Evolutionary conservation across 163 green algal species (phyloP), one percentile per base, ranked within the genome.

Genomic region (Chlamydomonas reinhardtii): DNA sequence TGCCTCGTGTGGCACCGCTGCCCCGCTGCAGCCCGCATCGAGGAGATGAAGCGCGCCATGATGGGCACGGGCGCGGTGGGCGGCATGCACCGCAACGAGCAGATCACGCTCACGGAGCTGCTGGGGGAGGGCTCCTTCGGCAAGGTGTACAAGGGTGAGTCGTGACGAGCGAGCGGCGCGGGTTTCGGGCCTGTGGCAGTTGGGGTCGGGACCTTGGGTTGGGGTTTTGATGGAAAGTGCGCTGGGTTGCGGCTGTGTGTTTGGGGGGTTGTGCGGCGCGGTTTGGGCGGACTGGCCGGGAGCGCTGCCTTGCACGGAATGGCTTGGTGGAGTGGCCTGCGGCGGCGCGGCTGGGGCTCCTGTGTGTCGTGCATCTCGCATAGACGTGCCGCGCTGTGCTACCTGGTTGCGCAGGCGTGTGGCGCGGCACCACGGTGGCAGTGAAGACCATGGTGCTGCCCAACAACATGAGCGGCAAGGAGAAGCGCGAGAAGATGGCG

Each of bases 401-500:
- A 11, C 43, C 48, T 56, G 48, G 5, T 12, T 19, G 75, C 59
- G 75, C 77, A 80, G 81, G 81, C 71, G 74, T 43, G 17, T 91
- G 88, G 88, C 88, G 88, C 52, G 88, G 88, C 39, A 91, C 75
- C 32, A 71, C 69, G 20, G 83, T 91, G 15, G 88, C 88, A 14
- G 77, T 91, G 3, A 91, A 91, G 77, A 90, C 83, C n/a, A 91
- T 91, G 84, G 62, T 92, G 31, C 77, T 92, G 52, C 89, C 89
- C 43, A 76, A 61, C 59, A 84, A 82, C 66, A 92, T 92, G 84
- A 90, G 84, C 73, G 89, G 89, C 56, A 82, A 82, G 43, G 89
- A 90, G 80, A 92, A 90, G 84, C 84, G 89, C 0, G 89, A 92
- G 85, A 86, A 86, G 43, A 92, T 92, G 89, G 80, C 80, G 34